Conservation (phyloP, 805 yeast species). For the Candida pseudofarinosa region DNA sequence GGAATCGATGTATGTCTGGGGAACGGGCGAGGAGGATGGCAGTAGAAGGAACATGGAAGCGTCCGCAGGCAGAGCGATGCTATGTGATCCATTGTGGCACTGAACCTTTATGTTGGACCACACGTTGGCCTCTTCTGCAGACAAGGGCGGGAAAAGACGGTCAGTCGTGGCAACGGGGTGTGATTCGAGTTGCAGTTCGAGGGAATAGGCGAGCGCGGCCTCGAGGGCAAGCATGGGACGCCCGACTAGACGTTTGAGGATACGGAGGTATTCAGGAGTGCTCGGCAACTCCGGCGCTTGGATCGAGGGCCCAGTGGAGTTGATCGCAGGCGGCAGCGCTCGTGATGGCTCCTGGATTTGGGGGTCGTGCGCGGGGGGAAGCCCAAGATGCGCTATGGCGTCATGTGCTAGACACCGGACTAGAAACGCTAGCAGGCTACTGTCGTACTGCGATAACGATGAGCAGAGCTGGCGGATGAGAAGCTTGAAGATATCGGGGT, state of each 20-base stretch:
- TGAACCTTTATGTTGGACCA: constrained; percentile 9
- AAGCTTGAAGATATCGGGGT: constrained; percentile 5
- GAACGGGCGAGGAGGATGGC: constrained; percentile 1
- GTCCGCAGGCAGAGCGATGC: neutral
- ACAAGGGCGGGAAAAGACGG: neutral
- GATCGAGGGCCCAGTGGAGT: neutral
- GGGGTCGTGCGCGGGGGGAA: constrained; percentile 8
- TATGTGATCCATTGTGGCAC: neutral
- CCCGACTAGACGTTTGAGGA: constrained; percentile 13
- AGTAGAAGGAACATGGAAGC: constrained; percentile 6
- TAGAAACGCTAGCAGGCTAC: constrained; percentile 5
- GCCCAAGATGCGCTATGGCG: constrained; percentile 7
- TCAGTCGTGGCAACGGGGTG: no score
- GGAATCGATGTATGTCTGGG: neutral
- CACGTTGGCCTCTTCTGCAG: constrained; percentile 4
- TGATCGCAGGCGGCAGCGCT: no score
- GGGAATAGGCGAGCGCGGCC: constrained; percentile 8
- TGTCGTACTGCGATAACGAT: neutral
- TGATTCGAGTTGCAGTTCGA: no score
- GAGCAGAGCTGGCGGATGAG: constrained; percentile 1
- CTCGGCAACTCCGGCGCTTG: neutral
- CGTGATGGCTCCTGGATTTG: neutral
- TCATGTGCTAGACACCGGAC: constrained; percentile 14
- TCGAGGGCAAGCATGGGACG: constrained; percentile 9
- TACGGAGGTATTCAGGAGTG: constrained; percentile 14